Base-by-base conservation (phyloP, 1,139 yeast species). In the Lodderomyces margitis region DNA sequence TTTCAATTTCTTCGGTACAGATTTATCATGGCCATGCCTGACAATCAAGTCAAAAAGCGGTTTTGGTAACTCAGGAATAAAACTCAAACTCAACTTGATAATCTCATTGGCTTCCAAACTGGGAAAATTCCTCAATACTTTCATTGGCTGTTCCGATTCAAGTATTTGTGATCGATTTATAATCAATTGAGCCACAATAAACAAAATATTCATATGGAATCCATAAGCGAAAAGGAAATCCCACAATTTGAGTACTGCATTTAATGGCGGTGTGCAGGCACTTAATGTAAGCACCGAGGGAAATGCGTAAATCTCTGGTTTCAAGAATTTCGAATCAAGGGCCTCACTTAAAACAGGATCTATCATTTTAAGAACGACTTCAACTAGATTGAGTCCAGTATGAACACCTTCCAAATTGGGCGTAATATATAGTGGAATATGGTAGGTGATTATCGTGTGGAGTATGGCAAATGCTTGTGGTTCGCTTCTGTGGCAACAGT, bases 221-320 rank as follows among this genome's bases (percentile, higher is more conserved):
- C 98, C 98, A 55, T 87, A 89, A 3, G 97, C 95, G 60, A 89
- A 84, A 55, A 88, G 64, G 50, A 88, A 85, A 59, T 89, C 98
- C 98, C 98, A 89, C 21, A 89, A 68, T 43, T 81, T 76, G 36
- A 89, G 64, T 0, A 87, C 88, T 48, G 89, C 87, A 21, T 72
- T 66, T 39, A 91, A 66, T 0, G 96, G 94, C 8, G 95, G 96
- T 2, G 95, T 88, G 56, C 96, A 87, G 4, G 96, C 95, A 44
- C 94, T 82, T 38, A 91, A 67, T 0, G 98, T 89, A 48, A 91
- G 66, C 0, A 89, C 87, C 1, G 95, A 82, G 0, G 97, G 95
- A 53, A 89, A 83, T 0, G 96, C 96, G 59, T 88, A 89, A 27
- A 89, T 81, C 56, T 89, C 89, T 0, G 96, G 91, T 37, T 84